Evolutionary conservation across 768 basidiomycete species (phyloP).

Genomic region (Cubamyces sp.): DNA sequence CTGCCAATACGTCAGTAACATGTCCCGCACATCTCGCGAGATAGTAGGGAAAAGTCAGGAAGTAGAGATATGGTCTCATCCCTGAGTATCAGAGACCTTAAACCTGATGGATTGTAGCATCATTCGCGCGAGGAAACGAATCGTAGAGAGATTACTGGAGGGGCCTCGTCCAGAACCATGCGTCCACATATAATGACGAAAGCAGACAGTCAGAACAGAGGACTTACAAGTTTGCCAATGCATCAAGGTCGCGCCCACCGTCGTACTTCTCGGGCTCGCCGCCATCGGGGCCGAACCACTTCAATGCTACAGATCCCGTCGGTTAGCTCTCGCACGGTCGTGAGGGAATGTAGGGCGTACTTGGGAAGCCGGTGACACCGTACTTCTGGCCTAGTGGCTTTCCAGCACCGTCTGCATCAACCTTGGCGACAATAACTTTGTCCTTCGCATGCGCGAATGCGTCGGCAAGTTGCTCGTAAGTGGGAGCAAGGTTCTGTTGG

Average conservation of each 20-base stretch:
- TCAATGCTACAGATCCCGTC: constrained; percentile 62
- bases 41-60: constrained; percentile 6
- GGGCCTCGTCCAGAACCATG: too few relatives aligned
- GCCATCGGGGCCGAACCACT: constrained; percentile 85
- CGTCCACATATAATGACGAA: too few relatives aligned
- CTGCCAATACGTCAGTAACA: constrained; percentile 42
- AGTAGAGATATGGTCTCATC: constrained; percentile 15
- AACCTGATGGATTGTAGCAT: constrained; percentile 20
- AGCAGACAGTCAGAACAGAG: neutral
- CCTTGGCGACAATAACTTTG: constrained; percentile 87
- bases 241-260: constrained; percentile 80
- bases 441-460: constrained; percentile 79
- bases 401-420: constrained; percentile 90
- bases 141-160: too few relatives aligned
- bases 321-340: constrained; percentile 49
- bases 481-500: constrained; percentile 79
- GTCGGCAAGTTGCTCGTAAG: constrained; percentile 87
- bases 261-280: constrained; percentile 66
- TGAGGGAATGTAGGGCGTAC: constrained; percentile 49
- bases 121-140: neutral
- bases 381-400: constrained; percentile 76
- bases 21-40: too few relatives aligned
- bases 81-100: constrained; percentile 23
- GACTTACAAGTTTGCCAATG: constrained; percentile 73
- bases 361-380: constrained; percentile 85